A percentile compares a stretch with the other conserved stretches of the same genome.
These are phyloP conservation scores for Trametes sanguinea DNA, from an alignment of 768 basidiomycete species.

Conservation along the genomic window DNA sequence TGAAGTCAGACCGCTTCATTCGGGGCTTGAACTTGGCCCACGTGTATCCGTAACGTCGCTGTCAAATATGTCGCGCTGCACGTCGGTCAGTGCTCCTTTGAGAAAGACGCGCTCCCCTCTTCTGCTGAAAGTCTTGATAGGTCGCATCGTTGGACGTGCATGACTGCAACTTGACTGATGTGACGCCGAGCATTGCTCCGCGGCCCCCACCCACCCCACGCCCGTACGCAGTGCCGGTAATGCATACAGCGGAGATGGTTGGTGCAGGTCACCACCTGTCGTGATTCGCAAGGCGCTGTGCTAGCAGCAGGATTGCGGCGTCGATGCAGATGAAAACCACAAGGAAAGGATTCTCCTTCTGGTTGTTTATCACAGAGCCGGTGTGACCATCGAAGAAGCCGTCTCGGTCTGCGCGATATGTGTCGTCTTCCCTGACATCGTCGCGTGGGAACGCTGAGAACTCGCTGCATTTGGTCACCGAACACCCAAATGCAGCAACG, in stretches of 20 bases:
- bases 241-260: not conserved
- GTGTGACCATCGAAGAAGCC: conserved; percentile 23
- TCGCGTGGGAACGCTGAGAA: conserved; percentile 24
- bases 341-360: not conserved
- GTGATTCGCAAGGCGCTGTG: conserved; percentile 7
- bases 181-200: conserved; percentile 1
- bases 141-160: conserved; percentile 11
- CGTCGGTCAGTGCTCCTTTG: conserved; percentile 19
- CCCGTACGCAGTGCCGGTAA: not conserved
- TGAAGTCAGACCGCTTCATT: conserved; percentile 5
- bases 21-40: conserved; percentile 13
- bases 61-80: conserved; percentile 16
- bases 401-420: conserved; percentile 1
- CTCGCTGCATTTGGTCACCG: conserved; percentile 11
- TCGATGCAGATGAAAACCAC: not conserved
- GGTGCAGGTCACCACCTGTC: not conserved
- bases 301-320: conserved; percentile 4
- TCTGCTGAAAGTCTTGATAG: conserved; percentile 15
- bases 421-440: conserved; percentile 15
- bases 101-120: conserved; percentile 14
- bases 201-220: not conserved
- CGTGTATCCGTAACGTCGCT: conserved; percentile 18
- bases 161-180: not conserved
- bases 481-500: conserved; percentile 14
- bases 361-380: conserved; percentile 16